Base-by-base conservation (phyloP, 2,329 filamentous ascomycete genomes). In the Colletotrichum horii region DNA sequence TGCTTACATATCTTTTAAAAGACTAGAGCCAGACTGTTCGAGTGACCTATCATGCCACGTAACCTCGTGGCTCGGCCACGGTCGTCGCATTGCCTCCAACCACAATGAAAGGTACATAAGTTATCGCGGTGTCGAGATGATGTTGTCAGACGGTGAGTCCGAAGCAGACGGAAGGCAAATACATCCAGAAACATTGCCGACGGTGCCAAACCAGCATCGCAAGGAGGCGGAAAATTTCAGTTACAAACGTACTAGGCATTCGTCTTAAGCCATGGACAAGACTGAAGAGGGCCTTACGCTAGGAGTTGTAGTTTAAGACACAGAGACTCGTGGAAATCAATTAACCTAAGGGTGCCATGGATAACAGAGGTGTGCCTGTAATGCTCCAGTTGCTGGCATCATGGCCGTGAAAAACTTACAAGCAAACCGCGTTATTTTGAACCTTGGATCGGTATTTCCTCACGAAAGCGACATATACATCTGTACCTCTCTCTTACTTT, bases 21-120 rank as follows among this genome's bases (percentile, higher is more conserved):
- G 0, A 3, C 16, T 19, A 19, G 1, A 3, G 8, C 19, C 8
- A 9, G 16, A n/a, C n/a, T 19, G 16, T 11, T 11, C 2, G 36
- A 43, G 8, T 19, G 8, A 9, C n/a, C 16, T 4, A 19, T 19
- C 16, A 43, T 9, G 16, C 4, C 16, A 43, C 36, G 16, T 43
- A n/a, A 9, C 16, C 11, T 43, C 4, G 16, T 5, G 36, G 16
- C 36, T 43, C 8, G 16, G 36, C 36, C 16, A n/a, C 36, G 16
- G 16, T 11, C 36, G 8, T 19, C 16, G 7, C 2, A 9, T 9
- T 43, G 8, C 16, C 16, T 16, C 4, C 36, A 19, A 5, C 8
- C 8, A n/a, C 4, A 19, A 9, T 19, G 36, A n/a, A 43, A 43
- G 16, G 16, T 1, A 43, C 9, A n/a, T n/a, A n/a, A n/a, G 36